Evolutionary conservation across 2,329 filamentous ascomycete genomes (phyloP), one percentile per base, ranked within the genome.

Genomic region (Trichoderma aggressivum): DNA sequence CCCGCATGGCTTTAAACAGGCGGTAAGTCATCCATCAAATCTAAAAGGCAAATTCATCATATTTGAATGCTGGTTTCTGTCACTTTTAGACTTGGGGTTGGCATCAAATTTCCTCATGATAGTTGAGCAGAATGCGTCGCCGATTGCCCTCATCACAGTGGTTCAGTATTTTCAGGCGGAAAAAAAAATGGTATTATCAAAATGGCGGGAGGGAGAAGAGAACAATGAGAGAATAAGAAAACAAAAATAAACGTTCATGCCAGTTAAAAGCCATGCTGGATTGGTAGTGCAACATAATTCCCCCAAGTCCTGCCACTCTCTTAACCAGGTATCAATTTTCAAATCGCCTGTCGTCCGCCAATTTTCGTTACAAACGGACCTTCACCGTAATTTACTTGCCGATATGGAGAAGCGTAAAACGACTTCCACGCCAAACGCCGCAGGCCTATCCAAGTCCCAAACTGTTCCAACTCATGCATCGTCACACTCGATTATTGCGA

Each of bases 371-470:
- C 67, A 62, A 63, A 47, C 68, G 50, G 60, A 64, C 60, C 53
- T 47, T 70, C 60, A 70, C 60, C 53, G 50, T 64, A 47, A 64
- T 47, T 64, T 58, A 64, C 36, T 70, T 64, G 68, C 68, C 68
- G 61, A 70, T 70, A 69, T 69, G 65, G 65, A 69, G 65, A 69
- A 69, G 65, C 65, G 65, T 69, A 69, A 60, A 69, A 47, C 36
- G 59, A 58, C 34, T 60, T 71, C 62, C 70, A 72, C 70, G 70
- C 70, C 70, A 72, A 72, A 72, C 70, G 70, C 70, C 70, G 65
- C 65, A 69, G 62, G 69, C 24, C 56, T 58, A 72, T 73, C 64
- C 73, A 69, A 72, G 68, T 70, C 63, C 68, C 67, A 71, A 71
- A 62, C 34, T 63, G 36, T 58, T 60, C 58, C 60, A 58, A 61